Conservation (phyloP, 2,329 filamentous ascomycete species). For the Hortaea sp. region DNA sequence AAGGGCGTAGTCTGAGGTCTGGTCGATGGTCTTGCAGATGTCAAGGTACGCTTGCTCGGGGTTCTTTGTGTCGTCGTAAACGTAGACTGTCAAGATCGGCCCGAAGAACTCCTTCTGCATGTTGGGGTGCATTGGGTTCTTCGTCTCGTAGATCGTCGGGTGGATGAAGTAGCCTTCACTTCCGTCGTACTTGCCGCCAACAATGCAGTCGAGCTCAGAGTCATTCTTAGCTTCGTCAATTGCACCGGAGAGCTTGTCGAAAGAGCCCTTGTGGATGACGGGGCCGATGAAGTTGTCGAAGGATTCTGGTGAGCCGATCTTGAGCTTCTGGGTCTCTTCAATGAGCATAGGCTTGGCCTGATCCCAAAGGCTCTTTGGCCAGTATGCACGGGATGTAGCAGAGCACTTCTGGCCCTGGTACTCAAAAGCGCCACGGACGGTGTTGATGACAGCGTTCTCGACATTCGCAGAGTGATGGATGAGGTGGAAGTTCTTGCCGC, state of each 20-base stretch:
- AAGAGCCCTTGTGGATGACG: slow-evolving; percentile 72
- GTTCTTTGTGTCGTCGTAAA: slow-evolving; percentile 58
- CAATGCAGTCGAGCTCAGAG: slow-evolving; percentile 59
- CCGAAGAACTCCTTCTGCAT: slow-evolving; percentile 75
- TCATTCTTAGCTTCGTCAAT: slow-evolving; percentile 76
- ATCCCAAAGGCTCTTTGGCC: slow-evolving; percentile 64
- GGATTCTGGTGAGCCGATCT: slow-evolving; percentile 59
- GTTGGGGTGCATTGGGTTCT: slow-evolving; percentile 62
- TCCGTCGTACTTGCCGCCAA: slow-evolving; percentile 67
- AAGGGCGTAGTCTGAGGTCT: slow-evolving; percentile 65
- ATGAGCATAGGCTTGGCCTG: slow-evolving; percentile 58
- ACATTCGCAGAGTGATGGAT: slow-evolving; percentile 69
- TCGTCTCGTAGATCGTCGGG: slow-evolving; percentile 71
- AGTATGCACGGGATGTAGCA: slow-evolving; percentile 70
- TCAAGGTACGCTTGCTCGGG: slow-evolving; percentile 45
- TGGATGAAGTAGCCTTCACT: slow-evolving; percentile 74
- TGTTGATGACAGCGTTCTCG: slow-evolving; percentile 69
- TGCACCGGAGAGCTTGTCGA: slow-evolving; percentile 66
- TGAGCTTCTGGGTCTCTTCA: slow-evolving; percentile 59
- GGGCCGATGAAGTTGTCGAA: slow-evolving; percentile 76
- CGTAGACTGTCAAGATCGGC: slow-evolving; percentile 61
- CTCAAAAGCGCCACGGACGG: slow-evolving; percentile 78
- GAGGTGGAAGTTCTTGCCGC: slow-evolving; percentile 89
- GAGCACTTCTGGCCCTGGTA: slow-evolving; percentile 90
- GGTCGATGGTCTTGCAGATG: slow-evolving; percentile 56